Evolutionary conservation across 2,329 filamentous ascomycete genomes (phyloP).

Genomic region (Amylocarpus encephaloides): DNA sequence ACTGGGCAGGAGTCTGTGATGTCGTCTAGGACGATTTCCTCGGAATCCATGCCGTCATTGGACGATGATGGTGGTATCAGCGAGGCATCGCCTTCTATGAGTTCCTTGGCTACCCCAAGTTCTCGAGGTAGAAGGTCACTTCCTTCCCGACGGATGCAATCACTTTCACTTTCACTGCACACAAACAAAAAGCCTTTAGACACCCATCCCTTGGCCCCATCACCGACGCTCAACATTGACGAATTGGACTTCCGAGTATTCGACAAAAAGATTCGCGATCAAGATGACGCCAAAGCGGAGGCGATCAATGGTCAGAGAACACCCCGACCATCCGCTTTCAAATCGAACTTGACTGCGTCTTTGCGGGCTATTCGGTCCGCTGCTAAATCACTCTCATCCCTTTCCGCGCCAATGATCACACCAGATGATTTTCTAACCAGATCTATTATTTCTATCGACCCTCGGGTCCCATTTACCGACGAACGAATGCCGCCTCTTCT

Average conservation of each 20-base stretch:
- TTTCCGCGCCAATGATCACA: conserved; percentile 58
- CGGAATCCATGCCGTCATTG: conserved; percentile 56
- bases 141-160: conserved; percentile 45
- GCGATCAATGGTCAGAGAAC: conserved; percentile 10
- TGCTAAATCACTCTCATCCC: conserved; percentile 55
- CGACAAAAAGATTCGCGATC: conserved; percentile 23
- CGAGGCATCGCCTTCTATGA: conserved; percentile 26
- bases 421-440: conserved; percentile 62
- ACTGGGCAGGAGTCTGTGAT: conserved; percentile 46
- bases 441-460: conserved; percentile 62
- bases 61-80: conserved; percentile 42
- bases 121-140: conserved; percentile 37
- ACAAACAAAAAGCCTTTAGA: conserved; percentile 39
- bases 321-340: conserved; percentile 45
- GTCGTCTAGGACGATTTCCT: conserved; percentile 50
- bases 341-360: conserved; percentile 63
- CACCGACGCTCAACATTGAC: conserved; percentile 36
- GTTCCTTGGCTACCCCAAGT: conserved; percentile 26
- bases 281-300: conserved; percentile 12
- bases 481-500: conserved; percentile 58
- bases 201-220: conserved; percentile 44
- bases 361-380: conserved; percentile 56
- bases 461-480: conserved; percentile 59
- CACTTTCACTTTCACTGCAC: conserved; percentile 50
- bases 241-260: conserved; percentile 45